Evolutionary conservation across 176 grass and related monocot genomes (phyloP).

Genomic region (Rhipidocladum racemiflorum): DNA sequence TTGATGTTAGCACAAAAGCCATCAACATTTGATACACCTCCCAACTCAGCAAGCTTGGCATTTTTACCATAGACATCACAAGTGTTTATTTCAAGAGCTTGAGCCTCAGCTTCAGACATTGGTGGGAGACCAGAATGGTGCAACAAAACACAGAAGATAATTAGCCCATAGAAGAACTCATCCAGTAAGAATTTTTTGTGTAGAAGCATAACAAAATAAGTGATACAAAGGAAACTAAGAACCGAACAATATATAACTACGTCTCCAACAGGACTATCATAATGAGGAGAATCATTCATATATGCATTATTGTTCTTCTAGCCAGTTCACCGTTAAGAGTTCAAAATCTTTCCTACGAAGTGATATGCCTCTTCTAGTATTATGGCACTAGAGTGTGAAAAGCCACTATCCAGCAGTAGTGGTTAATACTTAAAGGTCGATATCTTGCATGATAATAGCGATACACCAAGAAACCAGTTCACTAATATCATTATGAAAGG

Average conservation of each 20-base stretch:
- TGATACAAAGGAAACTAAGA: not conserved
- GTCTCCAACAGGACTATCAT: constrained; percentile 9
- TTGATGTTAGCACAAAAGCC: not conserved
- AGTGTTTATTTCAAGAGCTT: constrained; percentile 27
- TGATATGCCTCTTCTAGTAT: not conserved
- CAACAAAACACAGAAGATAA: not conserved
- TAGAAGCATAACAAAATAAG: too few species aligned
- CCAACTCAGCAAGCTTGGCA: constrained; percentile 33
- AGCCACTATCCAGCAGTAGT: not conserved
- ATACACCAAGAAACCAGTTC: not conserved
- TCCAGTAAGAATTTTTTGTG: not conserved
- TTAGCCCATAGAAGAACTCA: not conserved
- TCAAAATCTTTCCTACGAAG: not conserved
- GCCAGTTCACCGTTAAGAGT: not conserved
- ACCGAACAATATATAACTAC: constrained; percentile 17
- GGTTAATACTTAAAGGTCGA: not conserved
- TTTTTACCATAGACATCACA: constrained; percentile 38
- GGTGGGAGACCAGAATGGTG: constrained; percentile 47
- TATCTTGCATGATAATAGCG: not conserved
- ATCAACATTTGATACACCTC: not conserved
- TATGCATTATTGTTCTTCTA: not conserved
- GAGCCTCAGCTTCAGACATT: constrained; percentile 35
- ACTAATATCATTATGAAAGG: not conserved
- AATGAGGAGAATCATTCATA: constrained; percentile 30
- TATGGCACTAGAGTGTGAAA: not conserved